These are phyloP conservation scores for Dichotomocladium elegans DNA, from an alignment of 371 early-diverging fungal genomes.

Conservation along the genomic window DNA sequence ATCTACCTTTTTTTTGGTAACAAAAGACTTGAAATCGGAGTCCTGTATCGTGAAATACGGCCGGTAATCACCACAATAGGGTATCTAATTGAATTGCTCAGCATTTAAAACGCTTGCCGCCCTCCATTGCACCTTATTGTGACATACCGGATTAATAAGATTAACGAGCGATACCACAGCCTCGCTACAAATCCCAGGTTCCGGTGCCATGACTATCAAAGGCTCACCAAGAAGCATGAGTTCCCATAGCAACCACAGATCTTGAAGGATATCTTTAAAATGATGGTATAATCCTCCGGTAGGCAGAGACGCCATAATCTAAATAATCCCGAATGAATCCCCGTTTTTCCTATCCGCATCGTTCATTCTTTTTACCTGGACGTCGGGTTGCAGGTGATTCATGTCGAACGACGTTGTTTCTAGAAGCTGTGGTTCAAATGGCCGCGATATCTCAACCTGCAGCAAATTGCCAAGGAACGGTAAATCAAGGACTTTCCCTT, in stretches of 20 bases:
- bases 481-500: constrained; percentile 50
- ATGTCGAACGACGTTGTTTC: constrained; percentile 74
- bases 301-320: constrained; percentile 70
- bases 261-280: constrained; percentile 74
- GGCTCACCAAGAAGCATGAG: constrained; percentile 92
- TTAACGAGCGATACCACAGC: constrained; percentile 85
- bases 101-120: too few species aligned
- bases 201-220: constrained; percentile 84
- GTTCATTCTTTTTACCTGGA: constrained; percentile 45
- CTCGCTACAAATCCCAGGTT: constrained; percentile 84
- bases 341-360: too few species aligned
- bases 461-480: constrained; percentile 72
- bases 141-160: constrained; percentile 86
- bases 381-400: constrained; percentile 62
- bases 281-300: constrained; percentile 70
- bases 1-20: constrained; percentile 57
- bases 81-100: constrained; percentile 58
- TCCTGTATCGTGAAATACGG: constrained; percentile 97
- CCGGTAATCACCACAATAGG: constrained; percentile 92
- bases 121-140: too few species aligned
- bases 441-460: constrained; percentile 74
- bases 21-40: constrained; percentile 79
- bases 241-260: constrained; percentile 93
- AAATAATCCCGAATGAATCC: too few species aligned
- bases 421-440: constrained; percentile 74